Base-by-base conservation (phyloP, 495 filamentous ascomycete genomes). In the Tirmania nivea region DNA sequence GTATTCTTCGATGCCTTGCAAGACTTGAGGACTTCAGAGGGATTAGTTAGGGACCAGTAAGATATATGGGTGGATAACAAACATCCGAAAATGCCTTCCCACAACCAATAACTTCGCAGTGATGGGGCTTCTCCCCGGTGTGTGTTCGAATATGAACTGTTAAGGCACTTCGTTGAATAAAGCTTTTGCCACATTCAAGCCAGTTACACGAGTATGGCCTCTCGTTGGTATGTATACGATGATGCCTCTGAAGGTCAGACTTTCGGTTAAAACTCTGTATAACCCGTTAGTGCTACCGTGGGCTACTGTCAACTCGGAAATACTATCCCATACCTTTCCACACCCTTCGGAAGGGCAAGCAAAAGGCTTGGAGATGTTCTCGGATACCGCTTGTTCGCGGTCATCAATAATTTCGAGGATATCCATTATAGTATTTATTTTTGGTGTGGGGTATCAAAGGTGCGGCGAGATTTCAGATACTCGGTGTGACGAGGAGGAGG, bases 151-250 rank as follows among this genome's bases (percentile, higher is more conserved):
- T 82, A 64, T 93, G 86, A 19, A 90, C 85, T 0, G 83, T 89
- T 63, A 92, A 68, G 39, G 86, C 86, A 69, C 84, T 89, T 56
- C 85, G 73, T 60, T 93, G 86, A 62, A 92, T 90, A 69, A 93
- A 93, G 63, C 81, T 84, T 69, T 93, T 92, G 34, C 78, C 79
- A 67, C 86, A 93, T 20, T 75, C 78, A 34, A 71, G 71, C 12
- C 74, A 72, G 25, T 68, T 73, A 67, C 86, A 90, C 49, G 75
- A 71, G 61, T 86, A 90, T 34, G 86, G 86, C 51, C 86, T 72
- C 63, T 90, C 86, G 65, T 89, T 88, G 59, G 86, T 93, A 61
- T 93, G 86, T 63, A 93, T 93, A 49, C 86, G 77, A 65, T 83
- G 84, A 66, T 93, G 86, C 62, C 86, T 75, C 66, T 85, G 82